Conservation (phyloP, 495 filamentous ascomycete genomes). For the Podospora fimiseda region DNA sequence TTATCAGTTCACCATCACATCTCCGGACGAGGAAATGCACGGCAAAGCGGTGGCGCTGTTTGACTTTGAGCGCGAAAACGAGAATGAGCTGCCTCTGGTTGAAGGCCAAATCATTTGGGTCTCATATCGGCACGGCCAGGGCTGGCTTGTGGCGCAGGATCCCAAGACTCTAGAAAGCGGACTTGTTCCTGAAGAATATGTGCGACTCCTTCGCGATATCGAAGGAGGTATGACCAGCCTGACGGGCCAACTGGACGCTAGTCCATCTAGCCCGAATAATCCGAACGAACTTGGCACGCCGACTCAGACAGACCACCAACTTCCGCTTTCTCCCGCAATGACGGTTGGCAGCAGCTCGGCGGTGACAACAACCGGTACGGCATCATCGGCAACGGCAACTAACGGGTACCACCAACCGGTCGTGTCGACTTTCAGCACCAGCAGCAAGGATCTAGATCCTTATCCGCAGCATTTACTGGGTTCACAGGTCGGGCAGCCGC, state of each 20-base stretch:
- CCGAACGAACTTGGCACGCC: slow-evolving; percentile 46
- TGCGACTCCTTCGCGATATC: slow-evolving; percentile 86
- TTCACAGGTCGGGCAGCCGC: slow-evolving; percentile 50
- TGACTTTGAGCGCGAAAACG: slow-evolving; percentile 90
- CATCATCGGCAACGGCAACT: slow-evolving; percentile 22
- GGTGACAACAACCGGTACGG: slow-evolving; percentile 1
- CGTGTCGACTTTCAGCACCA: slow-evolving; percentile 69
- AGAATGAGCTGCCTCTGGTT: slow-evolving; percentile 86
- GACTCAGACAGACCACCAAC: slow-evolving; percentile 47
- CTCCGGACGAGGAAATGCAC: slow-evolving; percentile 95
- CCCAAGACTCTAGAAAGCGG: slow-evolving; percentile 81
- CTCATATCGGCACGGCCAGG: slow-evolving; percentile 89
- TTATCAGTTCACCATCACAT: slow-evolving; percentile 92
- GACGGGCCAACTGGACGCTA: slow-evolving; percentile 37
- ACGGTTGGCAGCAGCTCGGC: slow-evolving; percentile 32
- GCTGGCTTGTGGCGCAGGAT: slow-evolving; percentile 95
- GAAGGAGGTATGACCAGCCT: slow-evolving; percentile 58
- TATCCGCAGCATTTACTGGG: slow-evolving; percentile 61
- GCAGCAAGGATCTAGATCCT: slow-evolving; percentile 64
- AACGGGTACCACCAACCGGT: slow-evolving; percentile 60
- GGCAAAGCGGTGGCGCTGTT: slow-evolving; percentile 94
- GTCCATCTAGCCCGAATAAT: slow-evolving; percentile 33
- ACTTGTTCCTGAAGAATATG: slow-evolving; percentile 93
- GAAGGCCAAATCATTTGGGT: slow-evolving; percentile 97
- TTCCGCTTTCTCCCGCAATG: slow-evolving; percentile 36